Evolutionary conservation across 495 filamentous ascomycete genomes (phyloP), one percentile per base, ranked within the genome.

Genomic region (Lasiosphaeria ovina): DNA sequence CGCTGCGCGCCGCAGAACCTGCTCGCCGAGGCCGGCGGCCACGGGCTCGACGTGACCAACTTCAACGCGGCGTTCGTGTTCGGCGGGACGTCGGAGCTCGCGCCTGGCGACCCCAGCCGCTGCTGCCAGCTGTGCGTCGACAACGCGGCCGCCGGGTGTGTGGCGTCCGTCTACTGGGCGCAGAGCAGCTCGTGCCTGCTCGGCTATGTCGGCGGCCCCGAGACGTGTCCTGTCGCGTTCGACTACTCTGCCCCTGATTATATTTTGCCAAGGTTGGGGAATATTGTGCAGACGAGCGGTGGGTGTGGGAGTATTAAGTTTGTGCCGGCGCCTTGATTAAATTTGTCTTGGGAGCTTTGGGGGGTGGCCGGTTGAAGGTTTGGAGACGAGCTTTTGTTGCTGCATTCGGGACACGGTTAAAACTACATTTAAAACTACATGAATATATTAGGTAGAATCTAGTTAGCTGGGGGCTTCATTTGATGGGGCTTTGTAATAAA

Each of bases 61-160:
- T 52, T 34, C 50, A 12, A 35, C 50, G 9, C 11, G 5, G 9
- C 9, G 10, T 52, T 52, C 32, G 31, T 8, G 24, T 52, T 34
- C 11, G 50, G 50, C 50, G 50, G 50, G 32, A 34, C 9, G 50
- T 3, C 3, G 9, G 12, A 16, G n/a, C 12, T 35, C 24, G 10
- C 50, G 31, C 2, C 3, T 4, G 50, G 31, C 24, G 50, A 52
- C 24, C 31, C 50, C 0, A 52, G 50, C 10, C 2, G 3, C 11
- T 52, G 50, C 50, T 52, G 50, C 50, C 50, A 52, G 50, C 33
- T 35, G 50, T 52, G 50, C 50, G 50, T 34, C 3, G 50, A 52
- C 11, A 35, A 52, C 24, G 24, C 24, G 24, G 24, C 24, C 12
- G 7, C 4, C 5, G 31, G 24, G 32, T 52, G 50, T 32, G 50